phyloP scores from a whole-genome alignment of 768 basidiomycete species.

The Tulasnella sp. region DNA sequence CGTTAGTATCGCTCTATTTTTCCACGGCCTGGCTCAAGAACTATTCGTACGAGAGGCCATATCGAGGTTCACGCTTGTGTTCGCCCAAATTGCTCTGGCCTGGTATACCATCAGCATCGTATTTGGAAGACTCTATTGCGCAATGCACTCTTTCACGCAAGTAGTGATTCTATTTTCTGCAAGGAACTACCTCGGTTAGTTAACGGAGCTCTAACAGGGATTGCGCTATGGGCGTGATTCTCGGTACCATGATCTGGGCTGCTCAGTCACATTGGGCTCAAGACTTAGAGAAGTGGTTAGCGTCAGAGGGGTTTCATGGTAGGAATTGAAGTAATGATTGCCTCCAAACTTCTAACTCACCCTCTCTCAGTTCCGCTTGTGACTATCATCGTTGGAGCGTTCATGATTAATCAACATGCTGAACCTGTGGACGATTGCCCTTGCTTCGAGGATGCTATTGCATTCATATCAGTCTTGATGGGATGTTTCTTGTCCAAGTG shows the following conservation, averaged over 20 bases:
- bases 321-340: constrained; percentile 4
- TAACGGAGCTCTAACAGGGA: constrained; percentile 27
- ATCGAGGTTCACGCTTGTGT: constrained; percentile 25
- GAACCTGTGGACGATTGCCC: constrained; percentile 95
- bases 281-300: constrained; percentile 31
- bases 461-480: constrained; percentile 70
- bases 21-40: constrained; percentile 27
- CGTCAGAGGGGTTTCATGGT: constrained; percentile 25
- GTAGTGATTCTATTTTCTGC: neutral
- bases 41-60: neutral
- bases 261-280: constrained; percentile 28
- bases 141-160: constrained; percentile 68
- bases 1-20: constrained; percentile 76
- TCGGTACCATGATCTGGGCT: constrained; percentile 58
- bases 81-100: constrained; percentile 25
- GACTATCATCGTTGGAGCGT: constrained; percentile 35
- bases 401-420: constrained; percentile 78
- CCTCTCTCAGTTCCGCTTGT: constrained; percentile 25
- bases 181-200: neutral
- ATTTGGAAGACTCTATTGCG: constrained; percentile 69
- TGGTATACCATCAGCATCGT: constrained; percentile 60
- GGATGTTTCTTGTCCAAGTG: constrained; percentile 63
- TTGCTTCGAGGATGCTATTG: constrained; percentile 95
- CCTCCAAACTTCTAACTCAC: neutral
- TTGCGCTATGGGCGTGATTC: constrained; percentile 44